These are phyloP conservation scores for Amylostereum areolatum DNA, from an alignment of 1,284 basidiomycete genomes.

Conservation along the genomic window DNA sequence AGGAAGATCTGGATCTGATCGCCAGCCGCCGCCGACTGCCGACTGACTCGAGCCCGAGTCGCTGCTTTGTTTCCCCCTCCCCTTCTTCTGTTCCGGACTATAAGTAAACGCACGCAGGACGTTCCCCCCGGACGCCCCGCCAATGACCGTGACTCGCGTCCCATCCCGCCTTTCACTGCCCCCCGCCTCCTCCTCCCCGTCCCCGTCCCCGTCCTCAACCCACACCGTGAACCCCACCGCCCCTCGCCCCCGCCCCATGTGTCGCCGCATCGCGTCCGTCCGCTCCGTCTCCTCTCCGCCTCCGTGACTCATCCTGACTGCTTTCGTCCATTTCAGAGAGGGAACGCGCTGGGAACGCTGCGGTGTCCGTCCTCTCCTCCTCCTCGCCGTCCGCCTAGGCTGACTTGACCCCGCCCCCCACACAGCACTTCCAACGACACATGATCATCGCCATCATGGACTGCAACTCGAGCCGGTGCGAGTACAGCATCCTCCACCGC, in stretches of 20 bases:
- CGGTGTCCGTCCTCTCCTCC: constrained; percentile 40
- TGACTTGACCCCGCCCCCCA: neutral
- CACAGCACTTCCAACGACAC: constrained; percentile 69
- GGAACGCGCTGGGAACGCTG: constrained; percentile 66
- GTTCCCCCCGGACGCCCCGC: too few species aligned
- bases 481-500: constrained; percentile 56
- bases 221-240: too few species aligned
- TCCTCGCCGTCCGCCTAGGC: constrained; percentile 1
- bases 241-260: constrained; percentile 18
- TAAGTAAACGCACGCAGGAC: constrained; percentile 1
- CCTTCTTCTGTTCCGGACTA: constrained; percentile 4
- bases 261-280: constrained; percentile 32
- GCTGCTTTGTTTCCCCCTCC: too few species aligned
- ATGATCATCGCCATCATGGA: constrained; percentile 63
- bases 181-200: neutral
- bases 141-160: constrained; percentile 7
- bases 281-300: constrained; percentile 1
- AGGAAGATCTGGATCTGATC: too few species aligned
- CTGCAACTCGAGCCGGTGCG: constrained; percentile 54
- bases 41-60: too few species aligned
- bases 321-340: constrained; percentile 37
- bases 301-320: constrained; percentile 8
- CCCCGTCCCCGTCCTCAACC: too few species aligned
- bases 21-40: too few species aligned
- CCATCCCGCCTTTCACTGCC: constrained; percentile 1